phyloP scores from a whole-genome alignment of 768 basidiomycete genomes.

The Hebeloma cylindrosporum region DNA sequence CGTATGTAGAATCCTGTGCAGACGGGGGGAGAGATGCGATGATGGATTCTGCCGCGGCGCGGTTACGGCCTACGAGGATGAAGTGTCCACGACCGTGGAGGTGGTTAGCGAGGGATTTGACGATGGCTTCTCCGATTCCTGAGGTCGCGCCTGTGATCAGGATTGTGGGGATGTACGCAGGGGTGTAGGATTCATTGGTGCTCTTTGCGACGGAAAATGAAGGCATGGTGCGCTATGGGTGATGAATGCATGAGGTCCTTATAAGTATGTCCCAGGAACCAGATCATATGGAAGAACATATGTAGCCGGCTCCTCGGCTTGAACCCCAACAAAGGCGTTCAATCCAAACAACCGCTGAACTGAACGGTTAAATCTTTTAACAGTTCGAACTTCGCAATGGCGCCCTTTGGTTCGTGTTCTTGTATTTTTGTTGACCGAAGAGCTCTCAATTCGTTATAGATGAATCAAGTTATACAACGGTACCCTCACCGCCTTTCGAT shows the following conservation, averaged over 20 bases:
- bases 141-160: slow-evolving; percentile 30
- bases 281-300: too few relatives aligned
- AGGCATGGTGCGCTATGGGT: too few relatives aligned
- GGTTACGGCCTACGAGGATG: slow-evolving; percentile 42
- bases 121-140: slow-evolving; percentile 36
- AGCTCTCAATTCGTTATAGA: too few relatives aligned
- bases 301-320: too few relatives aligned
- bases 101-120: slow-evolving; percentile 35
- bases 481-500: slow-evolving; percentile 74
- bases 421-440: too few relatives aligned
- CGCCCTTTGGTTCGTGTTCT: too few relatives aligned
- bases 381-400: too few relatives aligned
- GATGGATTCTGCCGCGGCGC: slow-evolving; percentile 34
- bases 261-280: too few relatives aligned
- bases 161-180: slow-evolving; percentile 25
- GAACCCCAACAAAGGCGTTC: too few relatives aligned
- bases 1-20: slow-evolving; percentile 18
- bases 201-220: slow-evolving; percentile 11
- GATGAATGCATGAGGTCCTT: too few relatives aligned
- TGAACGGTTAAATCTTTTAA: too few relatives aligned
- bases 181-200: slow-evolving; percentile 25
- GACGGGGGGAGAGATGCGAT: slow-evolving; percentile 31
- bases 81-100: slow-evolving; percentile 43
- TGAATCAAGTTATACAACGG: slow-evolving; percentile 25
- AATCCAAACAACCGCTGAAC: too few relatives aligned